Conservation (phyloP, 441 rosid genomes). For the Jatropha podagrica region DNA sequence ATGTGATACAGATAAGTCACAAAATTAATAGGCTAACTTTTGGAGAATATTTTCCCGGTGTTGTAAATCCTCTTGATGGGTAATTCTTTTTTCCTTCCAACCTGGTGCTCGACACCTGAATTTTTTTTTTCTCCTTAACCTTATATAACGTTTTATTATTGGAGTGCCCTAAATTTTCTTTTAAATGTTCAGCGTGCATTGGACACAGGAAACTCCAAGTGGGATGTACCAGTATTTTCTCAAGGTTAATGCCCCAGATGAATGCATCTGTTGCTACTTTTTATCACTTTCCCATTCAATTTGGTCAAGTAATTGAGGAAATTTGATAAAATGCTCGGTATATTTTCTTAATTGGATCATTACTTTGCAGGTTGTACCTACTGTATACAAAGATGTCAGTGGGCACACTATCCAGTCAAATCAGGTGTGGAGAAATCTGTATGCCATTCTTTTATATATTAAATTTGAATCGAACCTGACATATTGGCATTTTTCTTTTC, state of each 20-base stretch:
- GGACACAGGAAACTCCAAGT: constrained; percentile 82
- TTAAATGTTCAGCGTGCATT: constrained; percentile 56
- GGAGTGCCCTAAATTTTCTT: not conserved
- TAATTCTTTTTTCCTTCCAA: constrained; percentile 29
- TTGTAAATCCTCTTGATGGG: constrained; percentile 94
- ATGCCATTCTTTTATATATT: not conserved
- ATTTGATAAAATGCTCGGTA: not conserved
- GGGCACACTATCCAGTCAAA: constrained; percentile 86
- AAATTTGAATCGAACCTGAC: constrained; percentile 15
- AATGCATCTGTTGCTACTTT: constrained; percentile 17
- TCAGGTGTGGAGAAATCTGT: constrained; percentile 50
- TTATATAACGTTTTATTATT: constrained; percentile 4
- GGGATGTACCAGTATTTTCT: constrained; percentile 98
- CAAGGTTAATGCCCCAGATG: constrained; percentile 51
- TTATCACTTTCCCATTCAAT: not conserved
- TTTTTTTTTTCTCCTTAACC: not conserved
- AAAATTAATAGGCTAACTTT: constrained; percentile 72
- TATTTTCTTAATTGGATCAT: not conserved
- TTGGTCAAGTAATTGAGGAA: not conserved
- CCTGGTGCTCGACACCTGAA: constrained; percentile 6
- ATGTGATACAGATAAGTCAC: constrained; percentile 73
- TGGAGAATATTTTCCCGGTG: constrained; percentile 94
- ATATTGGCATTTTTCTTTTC: constrained; percentile 15
- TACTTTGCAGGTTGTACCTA: constrained; percentile 79
- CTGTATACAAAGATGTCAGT: constrained; percentile 77